These are phyloP conservation scores for Trichothecium sympodiale DNA, from an alignment of 2,329 filamentous ascomycete genomes.

Conservation along the genomic window DNA sequence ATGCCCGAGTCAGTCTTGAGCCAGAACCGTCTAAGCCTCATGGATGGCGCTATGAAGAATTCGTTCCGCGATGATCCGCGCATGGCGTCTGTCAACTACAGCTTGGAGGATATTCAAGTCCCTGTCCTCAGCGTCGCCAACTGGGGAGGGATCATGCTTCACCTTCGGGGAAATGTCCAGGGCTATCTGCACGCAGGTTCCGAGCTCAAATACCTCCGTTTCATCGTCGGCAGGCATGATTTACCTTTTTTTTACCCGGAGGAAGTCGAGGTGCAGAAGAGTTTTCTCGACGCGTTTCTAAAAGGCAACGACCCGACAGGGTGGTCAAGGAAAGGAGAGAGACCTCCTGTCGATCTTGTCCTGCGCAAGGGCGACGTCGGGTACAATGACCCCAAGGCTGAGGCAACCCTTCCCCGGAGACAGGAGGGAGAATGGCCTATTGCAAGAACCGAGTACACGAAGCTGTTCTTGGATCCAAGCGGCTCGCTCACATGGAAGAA, in stretches of 20 bases:
- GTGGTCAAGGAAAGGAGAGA: constrained; percentile 49
- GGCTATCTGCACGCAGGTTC: constrained; percentile 55
- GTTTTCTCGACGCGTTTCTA: constrained; percentile 61
- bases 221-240: constrained; percentile 61
- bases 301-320: constrained; percentile 53
- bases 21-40: constrained; percentile 37
- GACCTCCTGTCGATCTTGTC: constrained; percentile 48
- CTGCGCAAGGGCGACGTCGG: constrained; percentile 57
- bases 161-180: constrained; percentile 53
- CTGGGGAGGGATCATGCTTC: constrained; percentile 49
- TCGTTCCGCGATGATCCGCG: constrained; percentile 52
- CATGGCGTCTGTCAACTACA: constrained; percentile 55
- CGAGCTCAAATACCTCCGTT: constrained; percentile 55
- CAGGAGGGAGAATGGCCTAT: constrained; percentile 57
- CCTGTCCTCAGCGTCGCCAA: constrained; percentile 54
- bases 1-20: constrained; percentile 39
- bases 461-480: constrained; percentile 42
- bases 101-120: constrained; percentile 54
- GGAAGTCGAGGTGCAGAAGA: constrained; percentile 55
- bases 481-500: too few species aligned
- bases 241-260: constrained; percentile 62
- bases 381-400: constrained; percentile 51
- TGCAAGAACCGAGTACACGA: constrained; percentile 50
- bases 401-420: constrained; percentile 43
- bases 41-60: constrained; percentile 33